Base-by-base conservation (phyloP, 1,139 yeast species). In the Magnusiomyces tetraspermus region DNA sequence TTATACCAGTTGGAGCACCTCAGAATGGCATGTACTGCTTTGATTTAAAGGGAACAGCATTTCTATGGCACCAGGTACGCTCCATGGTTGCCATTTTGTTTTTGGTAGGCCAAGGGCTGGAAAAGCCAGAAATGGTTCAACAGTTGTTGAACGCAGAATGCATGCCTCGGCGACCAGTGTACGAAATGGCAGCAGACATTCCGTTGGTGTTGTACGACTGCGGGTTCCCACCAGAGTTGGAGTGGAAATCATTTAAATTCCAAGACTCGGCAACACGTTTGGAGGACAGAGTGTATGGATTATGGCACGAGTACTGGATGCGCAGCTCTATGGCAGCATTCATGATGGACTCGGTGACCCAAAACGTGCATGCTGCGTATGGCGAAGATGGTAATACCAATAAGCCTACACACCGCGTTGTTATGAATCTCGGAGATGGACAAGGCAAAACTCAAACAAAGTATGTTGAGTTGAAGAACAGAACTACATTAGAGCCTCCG, bases 21-120 rank as follows among this genome's bases (percentile, higher is more conserved):
- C 61, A 60, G 17, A 36, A n/a, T 15, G 23, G 28, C 2, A 51
- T 64, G 44, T 85, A 76, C 62, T 84, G 83, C 55, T 82, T 92
- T 65, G 90, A 89, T 64, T 71, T 92, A 51, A 76, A 79, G 58
- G 99, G 98, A 0, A 74, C 87, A 1, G 98, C 98, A 6, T 94
- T 94, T 61, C 71, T 94, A 55, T 94, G 98, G 98, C 97, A 94
- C 66, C 99, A 94, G 67, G 99, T 94, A 23, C 77, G 98, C 51
- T 89, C 96, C 60, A 92, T 94, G 95, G 79, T 89, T 71, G 95
- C 95, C 0, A 74, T 86, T 6, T 67, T 94, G 51, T 79, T 94
- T 53, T 69, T 84, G 26, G 80, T 90, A 4, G 98, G 96, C 0
- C 96, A 89, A 66, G 74, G 73, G 21, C 74, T 79, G 28, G 99